These are phyloP conservation scores for Hericium erinaceus DNA, from an alignment of 768 basidiomycete genomes.

Conservation along the genomic window DNA sequence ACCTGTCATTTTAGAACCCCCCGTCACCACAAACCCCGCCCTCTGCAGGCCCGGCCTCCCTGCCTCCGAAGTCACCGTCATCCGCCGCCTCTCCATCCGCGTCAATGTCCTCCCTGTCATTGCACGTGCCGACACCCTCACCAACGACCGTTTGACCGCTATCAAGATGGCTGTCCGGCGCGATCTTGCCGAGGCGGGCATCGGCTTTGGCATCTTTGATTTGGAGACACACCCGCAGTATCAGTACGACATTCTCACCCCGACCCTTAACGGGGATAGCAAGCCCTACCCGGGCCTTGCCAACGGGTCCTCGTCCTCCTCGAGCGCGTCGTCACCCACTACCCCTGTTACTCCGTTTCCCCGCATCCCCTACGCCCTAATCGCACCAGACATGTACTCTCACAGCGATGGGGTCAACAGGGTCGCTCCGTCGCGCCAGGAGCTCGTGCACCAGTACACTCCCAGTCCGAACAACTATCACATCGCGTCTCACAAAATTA, in stretches of 20 bases:
- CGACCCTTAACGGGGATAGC: constrained; percentile 33
- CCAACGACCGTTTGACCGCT: constrained; percentile 70
- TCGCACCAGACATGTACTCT: constrained; percentile 76
- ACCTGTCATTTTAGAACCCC: constrained; percentile 73
- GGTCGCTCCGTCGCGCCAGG: constrained; percentile 50
- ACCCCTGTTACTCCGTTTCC: constrained; percentile 54
- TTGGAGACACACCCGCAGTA: constrained; percentile 46
- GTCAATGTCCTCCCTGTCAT: constrained; percentile 87
- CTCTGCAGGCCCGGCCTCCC: constrained; percentile 62
- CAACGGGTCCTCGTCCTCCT: constrained; percentile 42
- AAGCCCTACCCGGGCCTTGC: constrained; percentile 43
- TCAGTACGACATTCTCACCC: constrained; percentile 2
- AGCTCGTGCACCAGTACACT: constrained; percentile 66
- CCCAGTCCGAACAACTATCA: constrained; percentile 29
- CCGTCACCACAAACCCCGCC: constrained; percentile 63
- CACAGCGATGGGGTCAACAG: constrained; percentile 73
- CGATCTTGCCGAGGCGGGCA: constrained; percentile 77
- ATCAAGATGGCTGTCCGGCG: constrained; percentile 74
- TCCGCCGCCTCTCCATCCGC: constrained; percentile 69
- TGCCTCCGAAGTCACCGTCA: constrained; percentile 61
- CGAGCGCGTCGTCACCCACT: constrained; percentile 53
- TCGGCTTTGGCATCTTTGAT: constrained; percentile 88
- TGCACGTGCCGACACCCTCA: constrained; percentile 71
- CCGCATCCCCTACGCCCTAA: constrained; percentile 75
- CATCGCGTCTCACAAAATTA: constrained; percentile 33